Evolutionary conservation across 768 basidiomycete genomes (phyloP), one percentile per base, ranked within the genome.

Genomic region (Pleurotus giganteus): DNA sequence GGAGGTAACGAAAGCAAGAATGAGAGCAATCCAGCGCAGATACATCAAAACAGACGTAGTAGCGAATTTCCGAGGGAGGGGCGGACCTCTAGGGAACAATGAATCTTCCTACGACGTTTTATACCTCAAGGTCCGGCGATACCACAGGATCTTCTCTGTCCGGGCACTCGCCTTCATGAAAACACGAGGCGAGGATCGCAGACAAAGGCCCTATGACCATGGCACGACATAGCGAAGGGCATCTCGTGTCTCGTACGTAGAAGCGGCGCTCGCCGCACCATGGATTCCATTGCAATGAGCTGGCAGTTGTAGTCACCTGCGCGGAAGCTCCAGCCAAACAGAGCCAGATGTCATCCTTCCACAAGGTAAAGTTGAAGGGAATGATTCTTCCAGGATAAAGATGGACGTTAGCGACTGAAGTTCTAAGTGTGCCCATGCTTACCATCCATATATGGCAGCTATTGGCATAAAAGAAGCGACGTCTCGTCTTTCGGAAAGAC

Each of bases 281-380:
- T 28, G 44, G 19, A 23, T 19, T 23, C 29, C 9, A 11, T 37
- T 26, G 46, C 28, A 34, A 51, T 51, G 49, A 51, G 49, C 49
- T 51, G 49, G 49, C 49, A 51, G 21, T 34, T 19, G 49, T 17
- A 32, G 49, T 34, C 31, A 34, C 31, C 49, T 51, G 49, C 19
- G 24, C 17, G 23, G 31, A 47, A 28, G n/a, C n/a, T 23, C 17
- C 11, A 32, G 49, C 15, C 49, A 51, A 37, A 51, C 23, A n/a
- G 44, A 23, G 44, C 26, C 27, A 24, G 11, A 29, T 29, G 37
- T 24, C 21, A 51, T n/a, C 32, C 49, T 36, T 51, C 49, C 49
- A 17, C 34, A 37, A 51, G 49, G 49, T 51, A 29, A 37, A 23
- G 21, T 32, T n/a, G 28, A 23, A 28, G 29, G 32, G 34, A 37